phyloP scores from a whole-genome alignment of 2,329 filamentous ascomycete species.

The Paecilomyces niveus region DNA sequence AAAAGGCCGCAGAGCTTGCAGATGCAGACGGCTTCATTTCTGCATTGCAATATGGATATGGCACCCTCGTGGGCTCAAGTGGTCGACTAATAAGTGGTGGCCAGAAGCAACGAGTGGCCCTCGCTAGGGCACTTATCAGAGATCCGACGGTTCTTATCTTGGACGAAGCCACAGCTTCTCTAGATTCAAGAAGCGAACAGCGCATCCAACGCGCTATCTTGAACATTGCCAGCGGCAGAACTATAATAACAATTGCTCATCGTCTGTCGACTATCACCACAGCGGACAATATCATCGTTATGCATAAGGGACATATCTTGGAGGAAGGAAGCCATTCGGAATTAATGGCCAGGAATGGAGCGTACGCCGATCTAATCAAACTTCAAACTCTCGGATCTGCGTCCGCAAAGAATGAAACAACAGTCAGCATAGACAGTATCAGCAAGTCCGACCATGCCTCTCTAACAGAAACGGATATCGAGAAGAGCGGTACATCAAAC shows the following conservation, averaged over 20 bases:
- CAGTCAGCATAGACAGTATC: neutral
- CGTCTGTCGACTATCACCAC: slow-evolving; percentile 36
- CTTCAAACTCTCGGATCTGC: slow-evolving; percentile 37
- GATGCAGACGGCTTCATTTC: slow-evolving; percentile 75
- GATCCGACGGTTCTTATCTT: slow-evolving; percentile 78
- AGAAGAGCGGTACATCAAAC: neutral
- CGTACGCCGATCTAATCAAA: slow-evolving; percentile 38
- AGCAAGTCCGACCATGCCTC: neutral
- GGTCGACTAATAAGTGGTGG: slow-evolving; percentile 78
- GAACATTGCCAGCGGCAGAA: slow-evolving; percentile 52
- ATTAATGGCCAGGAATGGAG: slow-evolving; percentile 30
- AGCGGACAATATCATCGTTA: slow-evolving; percentile 41
- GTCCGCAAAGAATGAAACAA: neutral
- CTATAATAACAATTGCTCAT: slow-evolving; percentile 37
- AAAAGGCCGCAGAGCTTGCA: slow-evolving; percentile 12
- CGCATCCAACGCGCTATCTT: slow-evolving; percentile 80
- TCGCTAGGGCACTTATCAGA: slow-evolving; percentile 72
- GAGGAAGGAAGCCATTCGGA: slow-evolving; percentile 39
- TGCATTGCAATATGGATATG: slow-evolving; percentile 67
- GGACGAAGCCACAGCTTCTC: slow-evolving; percentile 81
- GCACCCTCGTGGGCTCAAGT: slow-evolving; percentile 77
- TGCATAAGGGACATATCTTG: slow-evolving; percentile 35
- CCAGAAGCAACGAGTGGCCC: slow-evolving; percentile 88
- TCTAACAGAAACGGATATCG: neutral
- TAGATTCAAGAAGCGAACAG: slow-evolving; percentile 82